Conservation (phyloP, 257 asterid genomes). For the Pogostemon cablin region DNA sequence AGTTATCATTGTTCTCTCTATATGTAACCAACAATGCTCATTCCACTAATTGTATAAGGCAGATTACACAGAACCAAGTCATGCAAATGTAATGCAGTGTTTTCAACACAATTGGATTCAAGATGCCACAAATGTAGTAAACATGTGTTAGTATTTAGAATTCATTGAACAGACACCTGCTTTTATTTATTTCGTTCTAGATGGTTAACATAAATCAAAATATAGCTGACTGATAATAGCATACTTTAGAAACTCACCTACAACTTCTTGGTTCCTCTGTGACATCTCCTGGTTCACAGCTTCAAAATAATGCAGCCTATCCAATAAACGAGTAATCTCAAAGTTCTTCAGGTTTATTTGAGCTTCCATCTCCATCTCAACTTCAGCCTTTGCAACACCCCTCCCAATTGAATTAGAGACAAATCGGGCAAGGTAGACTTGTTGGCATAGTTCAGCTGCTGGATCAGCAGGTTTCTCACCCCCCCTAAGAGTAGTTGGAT, state of each 20-base stretch:
- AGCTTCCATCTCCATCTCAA: constrained; percentile 83
- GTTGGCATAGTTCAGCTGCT: constrained; percentile 61
- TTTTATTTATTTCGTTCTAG: neutral
- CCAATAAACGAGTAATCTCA: constrained; percentile 85
- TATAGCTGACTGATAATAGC: constrained; percentile 10
- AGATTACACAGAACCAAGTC: constrained; percentile 4
- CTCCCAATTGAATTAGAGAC: constrained; percentile 84
- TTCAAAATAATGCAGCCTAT: constrained; percentile 83
- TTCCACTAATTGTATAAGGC: constrained; percentile 6
- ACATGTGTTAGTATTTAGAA: constrained; percentile 4
- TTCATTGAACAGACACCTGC: constrained; percentile 9
- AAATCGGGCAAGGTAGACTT: constrained; percentile 61
- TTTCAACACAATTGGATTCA: constrained; percentile 7
- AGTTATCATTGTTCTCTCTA: constrained; percentile 4
- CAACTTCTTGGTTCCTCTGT: constrained; percentile 91
- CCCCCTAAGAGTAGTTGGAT: constrained; percentile 45
- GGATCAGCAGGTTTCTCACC: constrained; percentile 57
- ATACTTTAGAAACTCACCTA: constrained; percentile 63
- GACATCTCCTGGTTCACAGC: constrained; percentile 98
- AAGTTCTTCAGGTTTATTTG: constrained; percentile 69
- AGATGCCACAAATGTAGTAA: constrained; percentile 22
- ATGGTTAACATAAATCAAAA: constrained; percentile 11
- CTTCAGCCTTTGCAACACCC: constrained; percentile 90
- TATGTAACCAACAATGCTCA: neutral
- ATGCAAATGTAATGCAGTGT: neutral